Conservation (phyloP, 352 stramenopile species). For the Globisporangium abappressorium region DNA sequence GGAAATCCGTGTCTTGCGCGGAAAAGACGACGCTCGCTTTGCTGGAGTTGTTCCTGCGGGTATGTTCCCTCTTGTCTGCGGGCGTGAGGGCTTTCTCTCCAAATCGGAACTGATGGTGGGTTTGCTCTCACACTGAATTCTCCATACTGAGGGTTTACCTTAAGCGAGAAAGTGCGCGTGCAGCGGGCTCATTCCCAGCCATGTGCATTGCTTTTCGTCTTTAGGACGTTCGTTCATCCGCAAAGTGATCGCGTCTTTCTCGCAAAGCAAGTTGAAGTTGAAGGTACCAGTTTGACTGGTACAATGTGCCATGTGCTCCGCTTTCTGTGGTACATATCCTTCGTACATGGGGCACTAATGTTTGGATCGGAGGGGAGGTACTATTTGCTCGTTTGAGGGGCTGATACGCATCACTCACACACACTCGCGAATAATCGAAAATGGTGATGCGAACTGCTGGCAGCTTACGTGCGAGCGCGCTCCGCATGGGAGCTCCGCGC, state of each 20-base stretch:
- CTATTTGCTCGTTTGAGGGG: slow-evolving; percentile 10
- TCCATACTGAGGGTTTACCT: neutral
- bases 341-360: slow-evolving; percentile 2
- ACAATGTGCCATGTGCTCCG: neutral
- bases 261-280: slow-evolving; percentile 10
- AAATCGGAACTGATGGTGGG: neutral
- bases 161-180: neutral
- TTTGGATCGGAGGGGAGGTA: neutral
- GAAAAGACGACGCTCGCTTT: neutral
- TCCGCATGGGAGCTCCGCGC: neutral
- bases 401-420: neutral
- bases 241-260: neutral
- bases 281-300: slow-evolving; percentile 3
- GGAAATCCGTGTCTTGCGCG: neutral
- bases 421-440: neutral
- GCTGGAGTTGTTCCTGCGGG: neutral
- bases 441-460: slow-evolving; percentile 12
- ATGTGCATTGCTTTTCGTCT: neutral
- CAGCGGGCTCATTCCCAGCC: neutral
- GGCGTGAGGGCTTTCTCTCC: slow-evolving; percentile 7
- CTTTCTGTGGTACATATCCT: neutral
- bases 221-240: neutral
- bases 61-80: neutral
- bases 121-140: neutral
- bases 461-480: neutral